Evolutionary conservation across 2,329 filamentous ascomycete genomes (phyloP).

Genomic region (Clonostachys byssicola): DNA sequence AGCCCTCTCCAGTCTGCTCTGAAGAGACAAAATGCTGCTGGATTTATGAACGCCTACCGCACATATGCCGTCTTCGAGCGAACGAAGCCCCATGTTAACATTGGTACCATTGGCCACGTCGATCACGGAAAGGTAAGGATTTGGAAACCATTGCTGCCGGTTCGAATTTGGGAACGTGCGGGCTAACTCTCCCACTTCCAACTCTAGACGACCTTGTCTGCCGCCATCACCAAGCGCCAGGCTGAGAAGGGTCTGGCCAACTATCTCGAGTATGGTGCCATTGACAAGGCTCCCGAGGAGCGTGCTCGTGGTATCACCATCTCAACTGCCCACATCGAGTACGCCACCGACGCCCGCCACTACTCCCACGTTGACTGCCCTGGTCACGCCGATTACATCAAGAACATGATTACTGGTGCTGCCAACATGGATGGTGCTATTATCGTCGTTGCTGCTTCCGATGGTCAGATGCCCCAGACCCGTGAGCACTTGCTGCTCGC

Average conservation of each 20-base stretch:
- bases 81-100: conserved; percentile 96
- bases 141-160: not conserved
- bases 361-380: conserved; percentile 99
- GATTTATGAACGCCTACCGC: conserved; percentile 61
- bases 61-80: conserved; percentile 75
- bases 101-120: conserved; percentile 98
- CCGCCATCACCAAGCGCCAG: conserved; percentile 98
- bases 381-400: conserved; percentile 99
- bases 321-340: conserved; percentile 97
- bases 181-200: too few species aligned
- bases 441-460: conserved; percentile 96
- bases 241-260: conserved; percentile 88
- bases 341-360: conserved; percentile 88
- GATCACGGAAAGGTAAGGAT: conserved; percentile 91
- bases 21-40: conserved; percentile 56
- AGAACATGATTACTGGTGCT: conserved; percentile 99
- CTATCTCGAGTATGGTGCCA: conserved; percentile 96
- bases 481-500: conserved; percentile 96
- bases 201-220: conserved; percentile 89
- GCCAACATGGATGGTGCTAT: conserved; percentile 99
- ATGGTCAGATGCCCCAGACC: conserved; percentile 99
- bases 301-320: conserved; percentile 99
- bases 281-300: conserved; percentile 99
- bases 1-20: conserved; percentile 75
- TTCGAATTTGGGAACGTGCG: not conserved